These are phyloP conservation scores for Collybia sp. DNA, from an alignment of 768 basidiomycete genomes.

Conservation along the genomic window DNA sequence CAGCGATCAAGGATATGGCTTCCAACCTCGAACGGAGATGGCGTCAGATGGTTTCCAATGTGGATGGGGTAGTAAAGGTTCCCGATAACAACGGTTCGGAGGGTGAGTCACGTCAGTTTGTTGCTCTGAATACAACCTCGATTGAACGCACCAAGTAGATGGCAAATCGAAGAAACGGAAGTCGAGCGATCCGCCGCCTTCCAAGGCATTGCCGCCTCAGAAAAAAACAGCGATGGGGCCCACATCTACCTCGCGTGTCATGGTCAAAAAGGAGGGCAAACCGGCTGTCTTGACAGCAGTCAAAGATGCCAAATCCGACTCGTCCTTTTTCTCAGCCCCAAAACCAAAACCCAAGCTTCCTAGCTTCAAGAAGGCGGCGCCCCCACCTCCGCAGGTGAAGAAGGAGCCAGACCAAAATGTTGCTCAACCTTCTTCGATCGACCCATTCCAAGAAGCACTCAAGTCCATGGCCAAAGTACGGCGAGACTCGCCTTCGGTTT, in stretches of 20 bases:
- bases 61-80: constrained; percentile 35
- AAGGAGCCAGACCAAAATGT: constrained; percentile 57
- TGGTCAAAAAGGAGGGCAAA: constrained; percentile 56
- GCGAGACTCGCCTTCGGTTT: constrained; percentile 56
- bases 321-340: constrained; percentile 84
- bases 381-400: constrained; percentile 25
- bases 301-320: constrained; percentile 82
- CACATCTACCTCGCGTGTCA: constrained; percentile 34
- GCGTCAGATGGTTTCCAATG: constrained; percentile 53
- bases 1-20: constrained; percentile 94
- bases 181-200: constrained; percentile 42
- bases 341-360: constrained; percentile 83
- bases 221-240: constrained; percentile 63
- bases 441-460: constrained; percentile 82
- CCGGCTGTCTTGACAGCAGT: constrained; percentile 28
- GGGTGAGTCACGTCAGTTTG: constrained; percentile 68
- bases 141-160: constrained; percentile 33
- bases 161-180: constrained; percentile 73
- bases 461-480: constrained; percentile 66
- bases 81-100: constrained; percentile 46
- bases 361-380: constrained; percentile 78
- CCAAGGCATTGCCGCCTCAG: constrained; percentile 46
- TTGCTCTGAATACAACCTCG: constrained; percentile 15
- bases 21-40: constrained; percentile 83
- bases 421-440: constrained; percentile 71